Conservation (phyloP, 352 stramenopile genomes). For the Blastocystis sp. region DNA sequence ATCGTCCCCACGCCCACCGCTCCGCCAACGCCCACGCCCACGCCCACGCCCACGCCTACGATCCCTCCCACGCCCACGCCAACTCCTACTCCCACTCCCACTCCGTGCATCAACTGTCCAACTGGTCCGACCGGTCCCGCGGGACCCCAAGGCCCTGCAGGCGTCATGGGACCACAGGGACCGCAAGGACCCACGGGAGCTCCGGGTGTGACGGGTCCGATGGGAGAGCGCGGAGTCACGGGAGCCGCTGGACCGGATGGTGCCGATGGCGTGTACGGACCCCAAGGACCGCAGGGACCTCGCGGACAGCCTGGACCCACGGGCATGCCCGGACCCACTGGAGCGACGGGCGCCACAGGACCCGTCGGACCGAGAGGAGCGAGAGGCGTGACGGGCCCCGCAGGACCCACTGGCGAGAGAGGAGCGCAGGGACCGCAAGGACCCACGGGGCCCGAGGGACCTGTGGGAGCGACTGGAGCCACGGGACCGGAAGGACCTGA, state of each 20-base stretch:
- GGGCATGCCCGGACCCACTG: constrained; percentile 32
- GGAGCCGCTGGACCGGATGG: constrained; percentile 14
- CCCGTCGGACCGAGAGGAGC: background rate
- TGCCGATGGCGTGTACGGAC: background rate
- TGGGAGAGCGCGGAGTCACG: background rate
- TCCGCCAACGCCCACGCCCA: background rate
- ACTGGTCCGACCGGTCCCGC: background rate
- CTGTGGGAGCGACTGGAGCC: constrained; percentile 8
- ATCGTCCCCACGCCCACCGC: background rate
- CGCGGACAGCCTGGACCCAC: constrained; percentile 27
- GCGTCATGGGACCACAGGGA: constrained; percentile 13
- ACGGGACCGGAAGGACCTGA: constrained; percentile 43
- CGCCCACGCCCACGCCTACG: background rate
- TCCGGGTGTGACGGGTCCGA: constrained; percentile 8
- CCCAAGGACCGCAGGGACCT: constrained; percentile 5
- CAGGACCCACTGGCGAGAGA: constrained; percentile 28
- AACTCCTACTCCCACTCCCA: background rate
- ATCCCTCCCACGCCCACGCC: constrained; percentile 15
- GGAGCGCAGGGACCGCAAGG: background rate
- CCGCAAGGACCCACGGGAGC: constrained; percentile 26
- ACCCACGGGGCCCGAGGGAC: constrained; percentile 27
- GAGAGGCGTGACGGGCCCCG: background rate
- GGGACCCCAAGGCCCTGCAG: constrained; percentile 56
- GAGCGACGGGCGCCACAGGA: constrained; percentile 36
- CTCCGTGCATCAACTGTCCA: background rate